Evolutionary conservation across 768 basidiomycete species (phyloP), one percentile per base, ranked within the genome.

Genomic region (Amanita polypyramis): DNA sequence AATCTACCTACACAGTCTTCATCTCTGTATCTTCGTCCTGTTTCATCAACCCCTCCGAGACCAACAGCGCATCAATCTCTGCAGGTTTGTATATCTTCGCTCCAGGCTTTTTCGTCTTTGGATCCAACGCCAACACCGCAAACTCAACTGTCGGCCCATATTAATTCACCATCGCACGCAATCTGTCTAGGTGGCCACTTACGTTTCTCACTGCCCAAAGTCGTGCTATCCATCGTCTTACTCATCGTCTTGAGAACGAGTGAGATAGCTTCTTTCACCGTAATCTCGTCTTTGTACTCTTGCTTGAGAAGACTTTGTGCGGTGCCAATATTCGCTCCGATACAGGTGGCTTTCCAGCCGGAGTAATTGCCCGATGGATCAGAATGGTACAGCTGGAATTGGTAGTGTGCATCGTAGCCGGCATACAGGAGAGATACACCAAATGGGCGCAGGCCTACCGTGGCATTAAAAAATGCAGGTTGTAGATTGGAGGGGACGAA

Each of bases 211-310:
- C 90, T 94, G 27, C 90, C 87, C 53, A 99, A 65, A 38, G 91
- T 97, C 25, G 95, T 97, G 53, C 90, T 93, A 60, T 99, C 96
- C 95, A 99, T 97, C 47, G 95, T 97, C 77, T 97, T 98, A 74
- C 92, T 94, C 92, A 99, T 94, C 45, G 91, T 86, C 67, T 82
- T 85, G 55, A 98, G 73, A 38, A 87, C 91, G 17, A 99, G 73
- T n/a, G 79, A 83, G 55, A 95, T 85, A 17, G 93, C 94, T 40
- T 95, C 93, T 61, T 94, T 87, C 34, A 98, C 76, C 10, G 74
- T 70, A 47, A 98, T 84, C 49, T 91, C 91, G 55, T 98, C 96
- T 64, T 96, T 94, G 69, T 97, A 98, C 64, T 99, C 96, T 67
- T 99, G 95, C 70, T 97, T 94, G 55, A 99, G 69, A 54, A 98